Evolutionary conservation across 352 stramenopile genomes (phyloP), one percentile per base, ranked within the genome.

Genomic region (Phytophthora uliginosa): DNA sequence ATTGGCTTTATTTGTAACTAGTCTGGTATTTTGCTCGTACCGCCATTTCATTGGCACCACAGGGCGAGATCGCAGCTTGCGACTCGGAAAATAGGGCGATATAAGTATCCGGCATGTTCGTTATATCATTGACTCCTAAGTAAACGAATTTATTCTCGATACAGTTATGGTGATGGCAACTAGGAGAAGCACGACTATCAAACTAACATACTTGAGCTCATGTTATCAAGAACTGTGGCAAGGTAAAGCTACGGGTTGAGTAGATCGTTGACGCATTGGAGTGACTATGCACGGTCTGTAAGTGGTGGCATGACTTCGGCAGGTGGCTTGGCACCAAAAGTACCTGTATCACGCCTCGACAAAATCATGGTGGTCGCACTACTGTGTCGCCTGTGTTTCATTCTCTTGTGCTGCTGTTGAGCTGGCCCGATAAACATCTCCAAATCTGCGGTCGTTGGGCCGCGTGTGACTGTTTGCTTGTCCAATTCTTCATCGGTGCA

Each of bases 361-460:
- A 66, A 9, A 22, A 66, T 66, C 48, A 59, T 66, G 34, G 60
- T 66, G 20, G 59, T 52, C 6, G 48, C 48, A 42, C 60, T 66
- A 33, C 60, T 66, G 48, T 66, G 24, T 2, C 60, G 34, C 60
- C 60, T 47, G 34, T 36, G 34, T 9, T 7, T 13, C 59, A 36
- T 17, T n/a, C 34, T 57, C 8, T 53, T 2, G 28, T 26, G 42
- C 17, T 55, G 7, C 45, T 45, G 9, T 34, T 28, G 24, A 3
- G 18, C 28, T 7, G 28, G 52, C 17, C 40, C 22, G 38, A 53
- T 53, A 22, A 42, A 40, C 18, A 59, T 59, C 9, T 59, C 28
- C 28, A 59, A 28, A 20, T 69, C 63, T 10, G 63, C 63, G 20
- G 52, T 48, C 13, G 63, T 69, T 10, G 63, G 63, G 10, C 63